Conservation (phyloP, 257 asterid species). For the Buddleja alternifolia region DNA sequence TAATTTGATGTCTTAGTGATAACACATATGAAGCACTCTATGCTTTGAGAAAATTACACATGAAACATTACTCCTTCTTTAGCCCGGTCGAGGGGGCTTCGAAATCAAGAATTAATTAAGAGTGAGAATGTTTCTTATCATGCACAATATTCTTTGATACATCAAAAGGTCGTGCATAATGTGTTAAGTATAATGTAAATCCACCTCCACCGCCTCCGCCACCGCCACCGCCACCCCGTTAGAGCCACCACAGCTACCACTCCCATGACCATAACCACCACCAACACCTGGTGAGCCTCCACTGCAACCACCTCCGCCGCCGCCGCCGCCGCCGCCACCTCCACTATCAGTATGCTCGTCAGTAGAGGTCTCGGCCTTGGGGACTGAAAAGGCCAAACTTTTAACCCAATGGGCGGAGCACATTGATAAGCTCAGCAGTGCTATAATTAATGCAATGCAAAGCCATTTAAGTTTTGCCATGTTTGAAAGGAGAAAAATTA, state of each 20-base stretch:
- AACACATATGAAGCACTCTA: too few species aligned
- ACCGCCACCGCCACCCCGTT: neutral
- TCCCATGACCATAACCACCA: neutral
- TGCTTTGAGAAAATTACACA: too few species aligned
- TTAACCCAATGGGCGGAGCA: slow-evolving; percentile 24
- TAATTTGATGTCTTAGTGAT: too few species aligned
- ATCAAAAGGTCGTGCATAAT: neutral
- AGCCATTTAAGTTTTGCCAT: slow-evolving; percentile 31
- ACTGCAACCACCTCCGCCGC: slow-evolving; percentile 5
- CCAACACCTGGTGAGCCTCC: neutral
- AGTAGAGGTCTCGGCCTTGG: neutral
- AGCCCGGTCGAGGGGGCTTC: neutral
- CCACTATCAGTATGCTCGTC: neutral
- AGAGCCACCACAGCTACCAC: neutral
- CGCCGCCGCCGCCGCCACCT: slow-evolving; percentile 2
- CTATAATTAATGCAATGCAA: slow-evolving; percentile 11
- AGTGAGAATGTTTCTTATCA: neutral
- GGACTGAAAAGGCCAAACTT: neutral
- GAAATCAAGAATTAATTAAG: neutral
- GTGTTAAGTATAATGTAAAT: slow-evolving; percentile 16
- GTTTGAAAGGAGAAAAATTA: neutral
- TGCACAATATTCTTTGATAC: neutral
- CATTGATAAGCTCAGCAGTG: slow-evolving; percentile 25
- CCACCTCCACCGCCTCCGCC: slow-evolving; percentile 1
- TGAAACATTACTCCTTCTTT: too few species aligned